phyloP scores from a whole-genome alignment of 441 rosid species.

The Manihot esculenta region DNA sequence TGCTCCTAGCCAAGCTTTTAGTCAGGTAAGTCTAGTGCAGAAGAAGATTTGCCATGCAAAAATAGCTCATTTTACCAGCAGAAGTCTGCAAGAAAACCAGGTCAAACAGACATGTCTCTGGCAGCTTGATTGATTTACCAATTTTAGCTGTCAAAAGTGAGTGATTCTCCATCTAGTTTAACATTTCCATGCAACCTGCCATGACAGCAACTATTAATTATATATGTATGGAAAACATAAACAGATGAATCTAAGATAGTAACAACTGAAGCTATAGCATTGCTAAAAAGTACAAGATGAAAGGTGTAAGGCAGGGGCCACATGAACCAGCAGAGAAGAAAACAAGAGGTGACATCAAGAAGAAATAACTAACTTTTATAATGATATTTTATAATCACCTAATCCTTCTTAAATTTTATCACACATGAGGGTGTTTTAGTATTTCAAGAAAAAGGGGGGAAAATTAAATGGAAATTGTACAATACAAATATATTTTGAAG shows the following conservation, averaged over 20 bases:
- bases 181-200: conserved; percentile 47
- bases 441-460: no score
- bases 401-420: no score
- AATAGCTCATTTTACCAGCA: conserved; percentile 20
- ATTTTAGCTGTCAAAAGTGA: conserved; percentile 16
- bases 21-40: conserved; percentile 15
- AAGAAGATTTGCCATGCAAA: conserved; percentile 20
- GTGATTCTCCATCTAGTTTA: conserved; percentile 33
- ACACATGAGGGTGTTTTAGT: no score
- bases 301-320: neutral
- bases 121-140: conserved; percentile 19
- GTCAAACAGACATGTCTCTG: conserved; percentile 28
- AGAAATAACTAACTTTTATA: neutral
- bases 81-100: conserved; percentile 21
- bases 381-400: no score
- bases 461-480: no score
- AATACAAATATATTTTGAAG: neutral
- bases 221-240: neutral
- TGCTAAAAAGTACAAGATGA: neutral
- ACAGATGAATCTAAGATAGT: neutral
- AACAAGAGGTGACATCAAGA: neutral
- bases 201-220: conserved; percentile 13
- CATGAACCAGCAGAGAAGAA: neutral
- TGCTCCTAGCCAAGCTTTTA: conserved; percentile 23
- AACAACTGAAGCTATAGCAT: no score